Evolutionary conservation across 768 basidiomycete genomes (phyloP), one percentile per base, ranked within the genome.

Genomic region (Guyanaporus albipodus): DNA sequence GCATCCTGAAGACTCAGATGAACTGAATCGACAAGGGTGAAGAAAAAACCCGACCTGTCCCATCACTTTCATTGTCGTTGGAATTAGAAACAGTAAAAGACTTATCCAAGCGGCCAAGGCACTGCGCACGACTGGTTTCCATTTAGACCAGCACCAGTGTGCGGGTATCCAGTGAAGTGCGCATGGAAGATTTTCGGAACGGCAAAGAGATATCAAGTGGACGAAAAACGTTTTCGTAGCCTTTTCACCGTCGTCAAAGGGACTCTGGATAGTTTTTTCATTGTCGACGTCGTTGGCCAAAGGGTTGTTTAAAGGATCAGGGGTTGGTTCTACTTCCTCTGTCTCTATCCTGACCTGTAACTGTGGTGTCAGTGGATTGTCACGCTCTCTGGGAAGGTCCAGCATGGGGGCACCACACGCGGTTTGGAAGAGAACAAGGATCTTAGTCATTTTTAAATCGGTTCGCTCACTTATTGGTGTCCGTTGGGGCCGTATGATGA

Each of bases 101-200:
- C 79, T 70, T 2, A 83, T 51, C 83, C 83, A 88, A 12, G 75
- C 83, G 1, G 77, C 71, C 31, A 82, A 44, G 9, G 82, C 76
- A 52, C 78, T 78, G 42, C 86, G 78, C 26, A 87, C 67, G 9
- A 74, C 77, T 4, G 82, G 80, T 62, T 83, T 84, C 53, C 80
- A 46, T 54, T 78, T 80, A 10, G 76, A 64, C 75, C 77, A 80
- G 0, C 69, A 76, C 62, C 69, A 74, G 49, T 82, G 85, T 15
- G 63, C 67, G 3, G 72, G 69, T 17, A 85, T 75, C 85, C 85
- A 87, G 22, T 63, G 60, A 33, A 80, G 50, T 42, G 56, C 44
- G 22, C 49, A 11, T 0, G 73, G 74, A 6, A 70, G 48, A 22
- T 28, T 53, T n/a, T 49, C 21, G 4, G 22, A 18, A 21, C 8